Base-by-base conservation (phyloP, 257 asterid genomes). In the Fraxinus americana region DNA sequence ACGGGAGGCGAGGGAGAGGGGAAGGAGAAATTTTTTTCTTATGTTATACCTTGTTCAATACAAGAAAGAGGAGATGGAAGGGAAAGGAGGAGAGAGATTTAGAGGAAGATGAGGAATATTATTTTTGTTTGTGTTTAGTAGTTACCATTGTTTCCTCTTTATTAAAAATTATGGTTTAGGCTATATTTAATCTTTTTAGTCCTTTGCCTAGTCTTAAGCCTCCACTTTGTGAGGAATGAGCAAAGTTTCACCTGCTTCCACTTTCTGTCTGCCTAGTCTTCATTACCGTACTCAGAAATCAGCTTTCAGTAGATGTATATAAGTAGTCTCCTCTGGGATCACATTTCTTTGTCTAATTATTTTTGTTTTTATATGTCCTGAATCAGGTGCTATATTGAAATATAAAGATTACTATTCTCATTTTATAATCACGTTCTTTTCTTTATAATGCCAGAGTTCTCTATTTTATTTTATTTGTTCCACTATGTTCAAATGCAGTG, bases 401-500 rank as follows among this genome's bases (percentile, higher is more conserved):
- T 2, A 63, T 63, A 63, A 10, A 1, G 6, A 63, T 63, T 23
- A 7, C 5, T 3, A 2, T 1, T 63, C 17, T 63, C 69, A 63
- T 63, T 27, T 63, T 63, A 25, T 25, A 12, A 10, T 3, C 35
- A 63, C 35, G 27, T 63, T 27, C 17, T 23, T 61, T 63, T 63
- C 14, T 63, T 63, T 25, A 63, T 63, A 25, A 3, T 25, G 9
- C 17, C 7, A 63, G 34, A 59, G 61, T 7, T 30, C 77, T 77
- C 52, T 57, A 71, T 71, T 67, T 71, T 67, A 74, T 29, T 75
- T 69, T 63, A 54, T 74, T 67, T 39, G n/a, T 57, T 21, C 29
- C 12, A 13, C 50, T 32, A 69, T 71, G 67, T 77, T 82, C 82
- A 72, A 57, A 30, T 91, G 85, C 95, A 93, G 99, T 77, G 88